These are phyloP conservation scores for Russula vinacea DNA, from an alignment of 768 basidiomycete species.

Conservation along the genomic window DNA sequence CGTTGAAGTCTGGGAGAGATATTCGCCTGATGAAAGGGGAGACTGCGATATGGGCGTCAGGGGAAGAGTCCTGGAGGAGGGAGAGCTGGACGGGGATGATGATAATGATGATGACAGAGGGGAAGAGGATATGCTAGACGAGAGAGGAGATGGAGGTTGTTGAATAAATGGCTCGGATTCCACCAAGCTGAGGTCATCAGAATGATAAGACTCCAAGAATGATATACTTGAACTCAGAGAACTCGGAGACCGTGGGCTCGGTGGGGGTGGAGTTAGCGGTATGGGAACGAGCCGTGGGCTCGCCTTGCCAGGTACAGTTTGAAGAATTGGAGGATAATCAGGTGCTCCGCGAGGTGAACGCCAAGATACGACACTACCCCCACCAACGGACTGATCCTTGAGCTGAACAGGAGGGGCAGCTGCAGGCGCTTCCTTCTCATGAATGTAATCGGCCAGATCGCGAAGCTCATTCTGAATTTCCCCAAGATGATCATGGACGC, in stretches of 20 bases:
- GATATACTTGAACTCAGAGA: constrained; percentile 41
- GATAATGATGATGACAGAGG: constrained; percentile 41
- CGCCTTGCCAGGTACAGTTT: constrained; percentile 11
- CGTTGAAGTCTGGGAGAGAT: constrained; percentile 42
- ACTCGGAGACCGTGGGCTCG: constrained; percentile 42
- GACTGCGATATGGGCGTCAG: constrained; percentile 24
- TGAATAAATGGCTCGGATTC: constrained; percentile 37
- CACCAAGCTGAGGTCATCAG: constrained; percentile 59
- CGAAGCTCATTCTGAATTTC: constrained; percentile 67
- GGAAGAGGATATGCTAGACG: constrained; percentile 30
- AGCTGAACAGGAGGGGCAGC: constrained; percentile 8
- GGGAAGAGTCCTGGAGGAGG: constrained; percentile 18
- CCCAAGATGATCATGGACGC: constrained; percentile 63
- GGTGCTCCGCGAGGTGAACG: constrained; percentile 30
- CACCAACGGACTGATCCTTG: constrained; percentile 28
- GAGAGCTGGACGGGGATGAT: constrained; percentile 35
- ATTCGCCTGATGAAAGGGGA: constrained; percentile 34
- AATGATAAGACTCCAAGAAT: constrained; percentile 63
- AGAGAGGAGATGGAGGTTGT: constrained; percentile 15
- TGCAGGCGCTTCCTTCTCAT: constrained; percentile 17
- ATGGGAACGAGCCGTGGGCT: constrained; percentile 34
- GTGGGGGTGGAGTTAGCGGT: constrained; percentile 45
- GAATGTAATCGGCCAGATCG: constrained; percentile 45
- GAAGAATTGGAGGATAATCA: constrained; percentile 18
- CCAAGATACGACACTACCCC: constrained; percentile 39